Conservation (phyloP, 2,329 filamentous ascomycete genomes). For the Arthrinium puccinioides region DNA sequence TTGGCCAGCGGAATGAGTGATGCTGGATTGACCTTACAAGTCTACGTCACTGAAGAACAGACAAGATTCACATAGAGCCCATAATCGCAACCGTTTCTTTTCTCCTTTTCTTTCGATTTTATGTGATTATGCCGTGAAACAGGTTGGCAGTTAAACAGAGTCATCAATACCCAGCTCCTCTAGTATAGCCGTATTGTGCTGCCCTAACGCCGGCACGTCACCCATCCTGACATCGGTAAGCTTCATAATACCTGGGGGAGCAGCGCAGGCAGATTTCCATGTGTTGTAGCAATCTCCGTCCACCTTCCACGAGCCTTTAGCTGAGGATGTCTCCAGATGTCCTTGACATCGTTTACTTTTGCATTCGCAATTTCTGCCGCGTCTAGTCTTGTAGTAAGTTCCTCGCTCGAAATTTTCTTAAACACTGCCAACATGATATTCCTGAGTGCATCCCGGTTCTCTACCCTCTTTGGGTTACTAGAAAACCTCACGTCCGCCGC, state of each 20-base stretch:
- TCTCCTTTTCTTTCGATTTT: too few relatives aligned
- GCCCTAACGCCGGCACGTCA: conserved; percentile 38
- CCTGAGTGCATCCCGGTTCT: conserved; percentile 39
- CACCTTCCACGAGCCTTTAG: conserved; percentile 41
- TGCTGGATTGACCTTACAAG: too few relatives aligned
- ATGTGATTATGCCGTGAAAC: too few relatives aligned
- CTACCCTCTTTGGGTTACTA: conserved; percentile 35
- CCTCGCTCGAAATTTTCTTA: conserved; percentile 25
- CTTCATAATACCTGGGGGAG: conserved; percentile 37
- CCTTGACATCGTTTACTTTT: conserved; percentile 46
- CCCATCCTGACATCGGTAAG: conserved; percentile 27
- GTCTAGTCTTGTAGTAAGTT: conserved; percentile 36
- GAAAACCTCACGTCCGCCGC: conserved; percentile 37
- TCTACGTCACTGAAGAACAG: too few relatives aligned
- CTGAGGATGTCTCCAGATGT: conserved; percentile 46
- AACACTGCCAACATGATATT: conserved; percentile 37
- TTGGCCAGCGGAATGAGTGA: too few relatives aligned
- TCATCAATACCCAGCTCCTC: conserved; percentile 30
- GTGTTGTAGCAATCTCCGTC: conserved; percentile 40
- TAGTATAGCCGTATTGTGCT: conserved; percentile 42
- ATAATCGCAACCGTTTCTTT: too few relatives aligned
- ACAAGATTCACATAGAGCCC: too few relatives aligned
- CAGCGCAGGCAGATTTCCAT: conserved; percentile 38
- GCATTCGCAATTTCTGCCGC: conserved; percentile 45
- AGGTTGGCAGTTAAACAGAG: too few relatives aligned